Percentiles rank a stretch among this genome's conserved stretches.
Conservation (phyloP, 108 stramenopile species). For the Cyclotella atomus region DNA sequence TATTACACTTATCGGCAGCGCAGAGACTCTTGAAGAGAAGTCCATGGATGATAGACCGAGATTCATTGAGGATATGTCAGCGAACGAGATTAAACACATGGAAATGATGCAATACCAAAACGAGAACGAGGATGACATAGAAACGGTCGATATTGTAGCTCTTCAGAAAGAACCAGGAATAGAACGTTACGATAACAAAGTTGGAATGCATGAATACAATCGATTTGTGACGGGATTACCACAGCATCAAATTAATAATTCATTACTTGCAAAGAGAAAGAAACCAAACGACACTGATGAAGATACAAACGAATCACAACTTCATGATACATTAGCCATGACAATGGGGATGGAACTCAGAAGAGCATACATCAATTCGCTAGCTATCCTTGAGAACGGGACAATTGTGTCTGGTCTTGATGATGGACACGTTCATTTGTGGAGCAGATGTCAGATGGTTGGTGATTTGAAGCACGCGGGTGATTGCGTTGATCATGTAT, state of each 20-base stretch:
- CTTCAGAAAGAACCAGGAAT: slow-evolving; percentile 41
- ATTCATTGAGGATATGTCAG: slow-evolving; percentile 61
- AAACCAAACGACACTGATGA: background rate
- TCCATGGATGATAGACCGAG: slow-evolving; percentile 12
- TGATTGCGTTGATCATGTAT: slow-evolving; percentile 42
- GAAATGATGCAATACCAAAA: slow-evolving; percentile 16
- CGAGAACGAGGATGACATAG: slow-evolving; percentile 11
- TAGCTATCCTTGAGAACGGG: slow-evolving; percentile 53
- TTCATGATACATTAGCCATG: slow-evolving; percentile 54
- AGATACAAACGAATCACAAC: slow-evolving; percentile 1
- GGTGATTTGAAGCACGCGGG: slow-evolving; percentile 42
- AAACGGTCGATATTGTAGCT: slow-evolving; percentile 43
- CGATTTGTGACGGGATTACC: slow-evolving; percentile 58
- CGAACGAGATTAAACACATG: slow-evolving; percentile 30
- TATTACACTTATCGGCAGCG: slow-evolving; percentile 60
- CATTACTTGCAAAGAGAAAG: slow-evolving; percentile 25
- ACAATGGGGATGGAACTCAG: slow-evolving; percentile 64
- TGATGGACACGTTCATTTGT: slow-evolving; percentile 64
- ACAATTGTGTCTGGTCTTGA: slow-evolving; percentile 55
- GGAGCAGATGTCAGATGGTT: slow-evolving; percentile 42
- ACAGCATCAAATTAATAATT: slow-evolving; percentile 55
- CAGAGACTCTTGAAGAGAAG: slow-evolving; percentile 49
- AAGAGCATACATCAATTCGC: slow-evolving; percentile 60
- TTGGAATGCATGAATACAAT: slow-evolving; percentile 49
- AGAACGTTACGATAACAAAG: slow-evolving; percentile 27